phyloP scores from a whole-genome alignment of 306 rosid genomes.

The Cotoneaster glaucophyllus region DNA sequence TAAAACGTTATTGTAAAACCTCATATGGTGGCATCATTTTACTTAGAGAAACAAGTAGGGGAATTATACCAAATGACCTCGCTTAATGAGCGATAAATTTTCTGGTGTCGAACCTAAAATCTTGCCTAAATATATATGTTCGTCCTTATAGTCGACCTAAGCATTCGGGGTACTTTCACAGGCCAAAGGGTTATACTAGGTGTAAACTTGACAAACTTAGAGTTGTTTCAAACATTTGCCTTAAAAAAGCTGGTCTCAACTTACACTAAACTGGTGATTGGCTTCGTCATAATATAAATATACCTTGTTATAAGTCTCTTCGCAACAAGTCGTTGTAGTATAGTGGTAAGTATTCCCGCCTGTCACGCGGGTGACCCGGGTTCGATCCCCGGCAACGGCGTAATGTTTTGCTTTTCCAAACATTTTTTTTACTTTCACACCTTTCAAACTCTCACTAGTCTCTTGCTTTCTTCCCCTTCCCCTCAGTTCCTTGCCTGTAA shows the following conservation, averaged over 20 bases:
- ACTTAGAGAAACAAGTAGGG: too few species aligned
- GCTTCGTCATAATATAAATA: neutral
- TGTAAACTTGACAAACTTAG: too few species aligned
- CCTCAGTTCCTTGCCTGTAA: slow-evolving; percentile 2
- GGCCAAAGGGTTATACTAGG: too few species aligned
- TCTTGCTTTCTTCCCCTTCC: neutral
- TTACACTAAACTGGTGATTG: neutral
- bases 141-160: too few species aligned
- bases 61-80: too few species aligned
- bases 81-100: too few species aligned
- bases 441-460: neutral
- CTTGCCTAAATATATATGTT: too few species aligned
- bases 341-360: slow-evolving; percentile 47
- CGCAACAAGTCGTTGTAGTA: slow-evolving; percentile 34
- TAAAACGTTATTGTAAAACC: too few species aligned
- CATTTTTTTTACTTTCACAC: neutral
- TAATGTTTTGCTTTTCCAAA: accelerated
- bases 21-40: too few species aligned
- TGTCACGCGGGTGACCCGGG: slow-evolving; percentile 59
- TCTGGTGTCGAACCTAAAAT: too few species aligned
- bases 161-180: too few species aligned
- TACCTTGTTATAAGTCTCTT: accelerated
- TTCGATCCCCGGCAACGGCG: slow-evolving; percentile 74
- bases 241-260: neutral
- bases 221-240: neutral